These are phyloP conservation scores for Rhododendron kiyosumense DNA, from an alignment of 148 eudicot species.

Conservation along the genomic window DNA sequence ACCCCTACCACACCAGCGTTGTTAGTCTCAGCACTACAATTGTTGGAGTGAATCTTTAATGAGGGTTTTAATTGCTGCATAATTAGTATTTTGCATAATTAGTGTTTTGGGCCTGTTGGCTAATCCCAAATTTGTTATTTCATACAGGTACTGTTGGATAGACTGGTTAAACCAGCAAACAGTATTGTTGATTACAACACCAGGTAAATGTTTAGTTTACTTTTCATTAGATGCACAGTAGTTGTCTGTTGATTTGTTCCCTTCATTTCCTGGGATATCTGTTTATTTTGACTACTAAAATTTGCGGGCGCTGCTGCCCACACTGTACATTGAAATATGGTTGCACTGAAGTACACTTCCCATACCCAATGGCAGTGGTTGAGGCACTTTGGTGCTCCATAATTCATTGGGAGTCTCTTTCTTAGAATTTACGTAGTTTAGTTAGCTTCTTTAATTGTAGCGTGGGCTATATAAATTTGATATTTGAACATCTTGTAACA, in stretches of 20 bases:
- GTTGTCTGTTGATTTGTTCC: not conserved
- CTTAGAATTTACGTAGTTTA: not conserved
- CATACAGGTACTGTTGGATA: constrained; percentile 79
- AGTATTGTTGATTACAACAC: constrained; percentile 83
- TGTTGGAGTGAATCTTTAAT: not conserved
- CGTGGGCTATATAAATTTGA: not conserved
- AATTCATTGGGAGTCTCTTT: not conserved
- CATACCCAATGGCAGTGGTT: not conserved
- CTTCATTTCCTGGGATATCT: not conserved
- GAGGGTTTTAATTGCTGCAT: constrained; percentile 11
- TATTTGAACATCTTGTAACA: not conserved
- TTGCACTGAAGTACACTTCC: not conserved
- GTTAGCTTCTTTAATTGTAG: not conserved
- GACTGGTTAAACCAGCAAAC: constrained; percentile 89
- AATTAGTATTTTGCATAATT: not conserved
- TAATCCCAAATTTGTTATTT: constrained; percentile 3
- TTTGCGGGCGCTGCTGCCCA: not conserved
- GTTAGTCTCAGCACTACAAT: not conserved
- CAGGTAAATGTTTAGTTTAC: constrained; percentile 36
- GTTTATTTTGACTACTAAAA: not conserved
- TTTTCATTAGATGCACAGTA: not conserved
- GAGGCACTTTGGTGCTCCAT: not conserved
- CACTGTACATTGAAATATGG: not conserved
- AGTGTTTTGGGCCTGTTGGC: not conserved
- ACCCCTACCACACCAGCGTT: not conserved